These are phyloP conservation scores for Monilinia fructicola DNA, from an alignment of 2,329 filamentous ascomycete species.

Conservation along the genomic window DNA sequence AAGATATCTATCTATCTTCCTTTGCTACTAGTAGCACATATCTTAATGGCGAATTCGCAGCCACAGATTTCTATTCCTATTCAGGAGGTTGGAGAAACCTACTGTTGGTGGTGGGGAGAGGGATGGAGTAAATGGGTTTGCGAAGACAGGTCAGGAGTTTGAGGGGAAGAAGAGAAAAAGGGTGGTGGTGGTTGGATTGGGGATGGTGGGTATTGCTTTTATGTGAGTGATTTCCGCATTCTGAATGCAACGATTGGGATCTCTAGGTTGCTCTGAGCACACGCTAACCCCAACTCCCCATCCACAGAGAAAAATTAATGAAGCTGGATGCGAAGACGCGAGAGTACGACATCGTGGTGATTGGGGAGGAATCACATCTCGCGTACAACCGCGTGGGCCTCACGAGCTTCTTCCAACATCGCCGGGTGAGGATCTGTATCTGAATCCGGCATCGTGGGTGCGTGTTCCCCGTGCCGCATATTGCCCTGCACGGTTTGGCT, in stretches of 20 bases:
- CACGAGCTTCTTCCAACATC: slow-evolving; percentile 85
- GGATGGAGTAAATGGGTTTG: slow-evolving; percentile 34
- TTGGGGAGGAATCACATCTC: slow-evolving; percentile 83
- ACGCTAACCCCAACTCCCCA: too few relatives aligned
- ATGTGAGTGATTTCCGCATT: slow-evolving; percentile 58
- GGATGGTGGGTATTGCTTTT: slow-evolving; percentile 89
- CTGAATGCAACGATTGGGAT: too few relatives aligned
- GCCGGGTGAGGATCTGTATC: slow-evolving; percentile 81
- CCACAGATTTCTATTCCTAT: slow-evolving; percentile 31
- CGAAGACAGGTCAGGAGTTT: slow-evolving; percentile 30
- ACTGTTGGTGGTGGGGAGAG: slow-evolving; percentile 31
- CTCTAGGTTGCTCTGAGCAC: too few relatives aligned
- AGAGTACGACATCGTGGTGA: slow-evolving; percentile 79
- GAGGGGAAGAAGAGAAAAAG: slow-evolving; percentile 66
- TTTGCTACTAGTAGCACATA: not conserved
- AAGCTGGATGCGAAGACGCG: slow-evolving; percentile 75
- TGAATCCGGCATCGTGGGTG: slow-evolving; percentile 83
- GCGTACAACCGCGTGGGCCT: slow-evolving; percentile 90
- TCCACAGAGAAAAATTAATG: slow-evolving; percentile 75
- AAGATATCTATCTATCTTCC: not conserved
- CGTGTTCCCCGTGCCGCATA: slow-evolving; percentile 33
- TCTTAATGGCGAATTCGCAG: slow-evolving; percentile 37
- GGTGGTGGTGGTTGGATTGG: slow-evolving; percentile 80
- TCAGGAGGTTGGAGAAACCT: slow-evolving; percentile 31
- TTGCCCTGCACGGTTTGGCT: not conserved